Evolutionary conservation across 2,329 filamentous ascomycete species (phyloP).

Genomic region (Aspergillus aculeatinus): DNA sequence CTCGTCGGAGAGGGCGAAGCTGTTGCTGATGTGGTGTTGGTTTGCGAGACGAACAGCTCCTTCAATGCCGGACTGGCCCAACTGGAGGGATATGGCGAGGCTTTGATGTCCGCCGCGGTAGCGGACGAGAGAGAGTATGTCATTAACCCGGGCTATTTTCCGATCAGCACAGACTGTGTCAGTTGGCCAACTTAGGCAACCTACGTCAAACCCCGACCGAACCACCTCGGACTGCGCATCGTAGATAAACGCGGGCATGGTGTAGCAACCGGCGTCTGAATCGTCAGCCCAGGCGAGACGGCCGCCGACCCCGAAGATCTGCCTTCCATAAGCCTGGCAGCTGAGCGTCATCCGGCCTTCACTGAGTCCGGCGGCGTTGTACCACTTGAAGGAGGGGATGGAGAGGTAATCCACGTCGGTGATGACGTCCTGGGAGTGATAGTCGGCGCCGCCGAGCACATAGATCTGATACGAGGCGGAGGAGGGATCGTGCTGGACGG

Average conservation of each 20-base stretch:
- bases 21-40: neutral
- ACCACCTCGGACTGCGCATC: conserved; percentile 15
- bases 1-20: neutral
- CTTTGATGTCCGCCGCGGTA: conserved; percentile 9
- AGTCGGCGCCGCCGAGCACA: conserved; percentile 15
- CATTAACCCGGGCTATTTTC: conserved; percentile 7
- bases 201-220: conserved; percentile 11
- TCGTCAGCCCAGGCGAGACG: conserved; percentile 12
- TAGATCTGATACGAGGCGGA: conserved; percentile 17
- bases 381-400: conserved; percentile 21
- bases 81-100: conserved; percentile 7
- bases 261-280: conserved; percentile 12
- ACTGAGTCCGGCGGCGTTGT: conserved; percentile 9
- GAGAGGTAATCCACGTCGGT: conserved; percentile 19
- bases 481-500: conserved; percentile 13
- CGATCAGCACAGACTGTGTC: neutral
- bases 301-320: conserved; percentile 18
- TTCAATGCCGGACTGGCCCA: neutral
- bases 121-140: conserved; percentile 10
- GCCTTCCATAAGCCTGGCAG: conserved; percentile 14
- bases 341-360: conserved; percentile 15
- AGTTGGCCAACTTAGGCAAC: neutral
- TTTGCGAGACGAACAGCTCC: neutral
- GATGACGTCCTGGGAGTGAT: conserved; percentile 4
- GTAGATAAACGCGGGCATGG: conserved; percentile 15